Evolutionary conservation across 1,284 basidiomycete species (phyloP).

Genomic region (Hemileia vastatrix): DNA sequence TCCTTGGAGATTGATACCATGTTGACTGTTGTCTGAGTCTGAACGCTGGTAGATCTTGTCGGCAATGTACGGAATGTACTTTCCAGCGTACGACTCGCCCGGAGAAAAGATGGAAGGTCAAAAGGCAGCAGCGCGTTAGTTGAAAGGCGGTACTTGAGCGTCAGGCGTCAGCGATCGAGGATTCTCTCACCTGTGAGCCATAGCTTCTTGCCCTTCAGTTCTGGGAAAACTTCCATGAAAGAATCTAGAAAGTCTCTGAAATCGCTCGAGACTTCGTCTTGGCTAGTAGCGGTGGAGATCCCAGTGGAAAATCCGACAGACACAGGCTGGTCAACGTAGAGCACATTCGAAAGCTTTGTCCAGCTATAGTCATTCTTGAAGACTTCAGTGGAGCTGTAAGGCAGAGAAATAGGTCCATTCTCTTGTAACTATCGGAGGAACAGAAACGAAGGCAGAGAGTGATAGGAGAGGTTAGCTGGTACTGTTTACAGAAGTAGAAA

Average conservation of each 20-base stretch:
- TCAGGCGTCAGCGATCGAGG: too few species aligned
- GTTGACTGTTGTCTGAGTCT: constrained; percentile 25
- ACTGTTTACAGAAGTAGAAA: too few species aligned
- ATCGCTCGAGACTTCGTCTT: constrained; percentile 28
- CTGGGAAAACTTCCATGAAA: constrained; percentile 33
- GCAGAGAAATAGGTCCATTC: constrained; percentile 33
- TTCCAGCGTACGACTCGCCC: constrained; percentile 45
- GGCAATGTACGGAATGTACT: constrained; percentile 47
- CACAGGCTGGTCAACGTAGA: constrained; percentile 39
- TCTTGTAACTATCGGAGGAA: constrained; percentile 30
- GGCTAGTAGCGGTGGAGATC: constrained; percentile 27
- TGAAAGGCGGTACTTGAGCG: background rate
- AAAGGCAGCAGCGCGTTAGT: background rate
- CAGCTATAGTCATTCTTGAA: constrained; percentile 33
- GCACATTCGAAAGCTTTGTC: constrained; percentile 35
- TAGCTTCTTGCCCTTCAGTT: constrained; percentile 32
- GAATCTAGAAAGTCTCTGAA: constrained; percentile 37
- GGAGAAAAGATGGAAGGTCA: too few species aligned
- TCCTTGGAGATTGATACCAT: constrained; percentile 37
- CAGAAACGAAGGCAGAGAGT: too few species aligned
- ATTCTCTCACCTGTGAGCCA: constrained; percentile 33
- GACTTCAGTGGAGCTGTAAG: constrained; percentile 27
- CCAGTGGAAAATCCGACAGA: constrained; percentile 33
- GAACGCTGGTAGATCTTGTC: constrained; percentile 30
- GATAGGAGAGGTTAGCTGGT: too few species aligned